phyloP scores from a whole-genome alignment of 352 stramenopile species.

The Phytopythium montanum region DNA sequence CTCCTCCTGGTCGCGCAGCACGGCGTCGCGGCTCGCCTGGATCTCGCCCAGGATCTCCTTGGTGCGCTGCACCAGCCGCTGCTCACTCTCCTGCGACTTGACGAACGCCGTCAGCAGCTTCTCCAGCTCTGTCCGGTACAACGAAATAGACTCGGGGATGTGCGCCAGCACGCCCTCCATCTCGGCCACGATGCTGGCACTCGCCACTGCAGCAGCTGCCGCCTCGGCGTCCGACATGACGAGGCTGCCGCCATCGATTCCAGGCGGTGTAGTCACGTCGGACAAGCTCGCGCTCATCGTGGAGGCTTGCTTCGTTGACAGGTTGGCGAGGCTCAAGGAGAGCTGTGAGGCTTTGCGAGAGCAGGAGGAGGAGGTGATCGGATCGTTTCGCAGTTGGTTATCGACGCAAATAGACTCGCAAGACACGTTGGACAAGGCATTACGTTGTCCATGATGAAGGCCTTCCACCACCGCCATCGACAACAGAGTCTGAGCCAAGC shows the following conservation, averaged over 20 bases:
- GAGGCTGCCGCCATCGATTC: background rate
- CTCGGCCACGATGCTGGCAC: constrained; percentile 43
- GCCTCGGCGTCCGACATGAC: background rate
- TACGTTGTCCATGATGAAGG: too few relatives aligned
- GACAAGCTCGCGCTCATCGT: background rate
- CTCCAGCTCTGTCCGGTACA: constrained; percentile 79
- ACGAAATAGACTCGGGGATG: constrained; percentile 62
- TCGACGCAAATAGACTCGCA: too few relatives aligned
- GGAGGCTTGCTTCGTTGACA: too few relatives aligned
- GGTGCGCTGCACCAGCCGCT: constrained; percentile 57
- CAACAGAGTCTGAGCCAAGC: too few relatives aligned
- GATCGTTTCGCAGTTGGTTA: background rate
- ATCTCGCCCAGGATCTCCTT: constrained; percentile 78
- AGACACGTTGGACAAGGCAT: too few relatives aligned
- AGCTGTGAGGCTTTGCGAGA: too few relatives aligned
- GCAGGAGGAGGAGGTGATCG: too few relatives aligned
- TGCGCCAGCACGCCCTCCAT: constrained; percentile 68
- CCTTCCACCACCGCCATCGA: too few relatives aligned
- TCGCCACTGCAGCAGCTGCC: background rate
- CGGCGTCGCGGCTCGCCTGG: constrained; percentile 65
- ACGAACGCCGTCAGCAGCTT: constrained; percentile 67
- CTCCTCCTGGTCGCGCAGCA: constrained; percentile 75
- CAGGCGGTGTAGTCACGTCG: background rate
- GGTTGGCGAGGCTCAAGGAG: too few relatives aligned
- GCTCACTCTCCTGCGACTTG: constrained; percentile 84